These are phyloP conservation scores for Obba rivulosa DNA, from an alignment of 768 basidiomycete genomes.

Conservation along the genomic window DNA sequence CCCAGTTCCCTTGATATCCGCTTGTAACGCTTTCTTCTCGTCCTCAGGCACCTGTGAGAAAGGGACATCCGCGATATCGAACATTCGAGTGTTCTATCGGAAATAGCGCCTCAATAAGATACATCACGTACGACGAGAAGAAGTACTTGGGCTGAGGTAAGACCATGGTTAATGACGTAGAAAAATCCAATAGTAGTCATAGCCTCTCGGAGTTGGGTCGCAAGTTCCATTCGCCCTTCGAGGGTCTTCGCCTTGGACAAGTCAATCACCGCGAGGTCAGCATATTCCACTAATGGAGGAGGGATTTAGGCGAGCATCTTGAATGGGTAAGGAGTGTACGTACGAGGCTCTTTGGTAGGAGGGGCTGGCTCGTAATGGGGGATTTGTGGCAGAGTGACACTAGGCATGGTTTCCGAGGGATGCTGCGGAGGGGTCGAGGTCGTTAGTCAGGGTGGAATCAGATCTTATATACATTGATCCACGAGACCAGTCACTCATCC, in stretches of 20 bases:
- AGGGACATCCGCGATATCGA: constrained; percentile 39
- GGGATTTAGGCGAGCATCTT: not conserved
- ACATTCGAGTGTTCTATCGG: constrained; percentile 34
- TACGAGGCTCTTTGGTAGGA: constrained; percentile 18
- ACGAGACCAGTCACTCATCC: too few relatives aligned
- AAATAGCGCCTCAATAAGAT: constrained; percentile 39
- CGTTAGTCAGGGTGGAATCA: too few relatives aligned
- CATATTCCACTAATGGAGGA: constrained; percentile 29
- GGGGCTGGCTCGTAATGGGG: constrained; percentile 20
- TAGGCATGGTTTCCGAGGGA: constrained; percentile 10
- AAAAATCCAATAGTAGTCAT: constrained; percentile 36
- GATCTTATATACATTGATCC: too few relatives aligned
- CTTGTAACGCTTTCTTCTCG: constrained; percentile 37
- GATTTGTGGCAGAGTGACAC: constrained; percentile 9
- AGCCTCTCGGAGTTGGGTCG: constrained; percentile 26
- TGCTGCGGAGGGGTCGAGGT: too few relatives aligned
- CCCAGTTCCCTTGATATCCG: constrained; percentile 36
- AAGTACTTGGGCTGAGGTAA: constrained; percentile 34
- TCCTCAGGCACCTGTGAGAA: constrained; percentile 35
- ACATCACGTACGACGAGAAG: not conserved
- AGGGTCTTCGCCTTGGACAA: constrained; percentile 26
- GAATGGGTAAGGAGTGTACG: not conserved
- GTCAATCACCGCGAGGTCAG: constrained; percentile 29
- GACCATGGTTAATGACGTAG: constrained; percentile 46
- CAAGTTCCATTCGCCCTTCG: constrained; percentile 27